These are phyloP conservation scores for Gnetum montanum DNA, from an alignment of 75 land plant genomes.

Conservation along the genomic window DNA sequence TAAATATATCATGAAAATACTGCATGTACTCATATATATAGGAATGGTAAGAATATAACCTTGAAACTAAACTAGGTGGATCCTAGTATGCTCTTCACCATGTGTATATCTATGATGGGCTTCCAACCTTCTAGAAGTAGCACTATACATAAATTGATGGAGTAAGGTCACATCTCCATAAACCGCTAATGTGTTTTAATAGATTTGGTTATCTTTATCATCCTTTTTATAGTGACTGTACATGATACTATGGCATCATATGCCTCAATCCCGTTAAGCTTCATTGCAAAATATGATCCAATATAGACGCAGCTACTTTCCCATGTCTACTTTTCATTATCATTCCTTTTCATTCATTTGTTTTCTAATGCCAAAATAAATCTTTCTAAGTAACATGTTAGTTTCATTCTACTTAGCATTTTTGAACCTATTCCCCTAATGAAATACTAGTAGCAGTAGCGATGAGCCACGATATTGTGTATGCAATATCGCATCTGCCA, in stretches of 20 bases:
- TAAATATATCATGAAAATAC: conserved; percentile 12
- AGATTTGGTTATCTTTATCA: conserved; percentile 9
- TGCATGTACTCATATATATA: conserved; percentile 12
- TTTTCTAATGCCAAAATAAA: too few species aligned
- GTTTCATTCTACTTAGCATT: too few species aligned
- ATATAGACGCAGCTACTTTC: too few species aligned
- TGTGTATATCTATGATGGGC: conserved; percentile 10
- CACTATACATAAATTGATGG: conserved; percentile 7
- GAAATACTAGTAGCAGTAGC: too few species aligned
- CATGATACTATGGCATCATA: conserved; percentile 14
- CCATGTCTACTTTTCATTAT: too few species aligned
- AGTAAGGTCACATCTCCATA: conserved; percentile 6
- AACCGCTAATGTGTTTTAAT: conserved; percentile 1
- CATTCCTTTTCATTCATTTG: too few species aligned
- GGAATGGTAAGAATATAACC: conserved; percentile 3
- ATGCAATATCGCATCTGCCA: too few species aligned
- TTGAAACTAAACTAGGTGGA: not conserved
- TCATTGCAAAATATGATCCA: too few species aligned
- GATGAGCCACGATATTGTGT: too few species aligned
- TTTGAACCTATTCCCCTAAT: too few species aligned
- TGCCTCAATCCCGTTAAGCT: conserved; percentile 1
- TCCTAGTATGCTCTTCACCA: not conserved
- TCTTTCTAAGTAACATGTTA: too few species aligned
- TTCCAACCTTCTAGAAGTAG: conserved; percentile 8
- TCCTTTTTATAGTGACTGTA: conserved; percentile 10